phyloP scores from a whole-genome alignment of 1,139 yeast genomes.

The Kurtzmaniella quercitrusa region DNA sequence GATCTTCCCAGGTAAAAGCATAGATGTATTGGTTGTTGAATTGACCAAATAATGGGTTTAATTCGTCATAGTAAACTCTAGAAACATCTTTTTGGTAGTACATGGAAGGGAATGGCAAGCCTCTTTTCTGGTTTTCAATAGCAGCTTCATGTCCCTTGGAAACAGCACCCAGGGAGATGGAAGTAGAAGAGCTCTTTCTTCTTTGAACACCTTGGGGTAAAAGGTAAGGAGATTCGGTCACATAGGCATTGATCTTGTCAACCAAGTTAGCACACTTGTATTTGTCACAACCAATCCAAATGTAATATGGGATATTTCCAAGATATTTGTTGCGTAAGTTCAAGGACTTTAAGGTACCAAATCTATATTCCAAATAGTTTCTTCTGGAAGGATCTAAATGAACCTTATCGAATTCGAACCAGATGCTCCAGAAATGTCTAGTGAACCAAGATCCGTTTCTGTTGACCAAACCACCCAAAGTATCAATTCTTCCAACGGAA shows the following conservation, averaged over 20 bases:
- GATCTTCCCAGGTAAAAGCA: slow-evolving; percentile 91
- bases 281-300: slow-evolving; percentile 80
- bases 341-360: slow-evolving; percentile 73
- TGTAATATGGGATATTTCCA: slow-evolving; percentile 76
- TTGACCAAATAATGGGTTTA: slow-evolving; percentile 63
- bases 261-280: slow-evolving; percentile 55
- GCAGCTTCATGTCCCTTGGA: slow-evolving; percentile 81
- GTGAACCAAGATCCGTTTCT: slow-evolving; percentile 75
- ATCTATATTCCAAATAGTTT: slow-evolving; percentile 75
- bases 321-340: slow-evolving; percentile 60
- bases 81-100: slow-evolving; percentile 74
- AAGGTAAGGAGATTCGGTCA: slow-evolving; percentile 76
- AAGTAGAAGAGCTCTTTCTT: slow-evolving; percentile 5
- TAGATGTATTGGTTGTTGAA: slow-evolving; percentile 76
- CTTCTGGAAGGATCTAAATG: slow-evolving; percentile 77
- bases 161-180: slow-evolving; percentile 22
- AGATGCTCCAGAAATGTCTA: slow-evolving; percentile 78
- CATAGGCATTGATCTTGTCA: slow-evolving; percentile 65
- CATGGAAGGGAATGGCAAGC: slow-evolving; percentile 73
- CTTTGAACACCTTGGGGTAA: slow-evolving; percentile 44
- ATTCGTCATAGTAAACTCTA: slow-evolving; percentile 77
- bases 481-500: slow-evolving; percentile 65
- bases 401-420: slow-evolving; percentile 86
- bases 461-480: slow-evolving; percentile 67
- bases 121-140: slow-evolving; percentile 53